Conservation (phyloP, 2,329 filamentous ascomycete species). For the Atkinsonella hypoxylon region DNA sequence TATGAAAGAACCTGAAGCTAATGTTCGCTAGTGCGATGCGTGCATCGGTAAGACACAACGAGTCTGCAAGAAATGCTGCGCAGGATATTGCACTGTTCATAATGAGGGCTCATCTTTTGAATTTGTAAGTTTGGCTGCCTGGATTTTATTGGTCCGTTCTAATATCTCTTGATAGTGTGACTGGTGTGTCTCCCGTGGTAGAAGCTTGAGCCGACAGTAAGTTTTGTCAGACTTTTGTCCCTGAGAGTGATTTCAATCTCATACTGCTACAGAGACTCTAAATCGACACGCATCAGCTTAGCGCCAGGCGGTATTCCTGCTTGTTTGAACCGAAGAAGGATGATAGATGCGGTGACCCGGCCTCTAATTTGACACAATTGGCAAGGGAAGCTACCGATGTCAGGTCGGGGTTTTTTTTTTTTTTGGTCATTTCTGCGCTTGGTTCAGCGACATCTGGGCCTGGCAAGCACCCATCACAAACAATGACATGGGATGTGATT, state of each 20-base stretch:
- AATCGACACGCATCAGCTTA: conserved; percentile 1
- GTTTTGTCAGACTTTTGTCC: background rate
- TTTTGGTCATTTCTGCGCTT: background rate
- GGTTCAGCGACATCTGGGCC: background rate
- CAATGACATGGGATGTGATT: conserved; percentile 1
- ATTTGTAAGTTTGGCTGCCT: conserved; percentile 27
- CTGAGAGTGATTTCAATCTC: background rate
- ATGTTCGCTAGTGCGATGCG: conserved; percentile 47
- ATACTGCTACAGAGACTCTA: conserved; percentile 1
- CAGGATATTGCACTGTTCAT: conserved; percentile 73
- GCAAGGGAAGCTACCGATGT: no score
- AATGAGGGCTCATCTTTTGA: conserved; percentile 69
- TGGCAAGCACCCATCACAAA: background rate
- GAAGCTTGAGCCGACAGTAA: conserved; percentile 19
- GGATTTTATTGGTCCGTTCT: conserved; percentile 11
- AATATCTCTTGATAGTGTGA: conserved; percentile 29
- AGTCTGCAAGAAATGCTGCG: conserved; percentile 58
- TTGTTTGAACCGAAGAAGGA: conserved; percentile 6
- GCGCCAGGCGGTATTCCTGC: conserved; percentile 1
- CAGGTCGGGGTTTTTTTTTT: no score
- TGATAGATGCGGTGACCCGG: conserved; percentile 7
- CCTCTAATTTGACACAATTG: conserved; percentile 3
- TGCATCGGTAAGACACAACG: conserved; percentile 65
- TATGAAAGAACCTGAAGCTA: background rate
- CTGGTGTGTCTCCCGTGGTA: conserved; percentile 26